Conservation (phyloP, 495 filamentous ascomycete species). For the Mytilinidion resinicola region DNA sequence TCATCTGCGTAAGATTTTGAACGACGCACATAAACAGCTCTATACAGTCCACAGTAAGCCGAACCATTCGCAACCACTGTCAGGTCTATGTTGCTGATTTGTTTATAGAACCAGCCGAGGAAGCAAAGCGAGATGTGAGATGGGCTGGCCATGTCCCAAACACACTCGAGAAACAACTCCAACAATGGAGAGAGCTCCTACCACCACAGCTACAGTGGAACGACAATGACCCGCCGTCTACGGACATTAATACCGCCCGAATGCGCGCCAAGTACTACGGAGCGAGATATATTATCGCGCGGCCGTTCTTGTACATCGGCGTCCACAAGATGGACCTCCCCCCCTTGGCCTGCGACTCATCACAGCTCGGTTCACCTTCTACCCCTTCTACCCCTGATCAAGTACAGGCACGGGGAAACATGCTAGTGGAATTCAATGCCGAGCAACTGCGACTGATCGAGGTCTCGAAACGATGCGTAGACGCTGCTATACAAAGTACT, state of each 20-base stretch:
- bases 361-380: background rate
- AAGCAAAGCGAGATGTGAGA: background rate
- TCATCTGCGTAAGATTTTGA: slow-evolving; percentile 76
- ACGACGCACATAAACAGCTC: slow-evolving; percentile 72
- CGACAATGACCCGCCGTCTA: slow-evolving; percentile 58
- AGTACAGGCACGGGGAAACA: background rate
- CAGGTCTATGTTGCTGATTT: background rate
- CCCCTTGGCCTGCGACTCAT: background rate
- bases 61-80: background rate
- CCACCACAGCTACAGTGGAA: slow-evolving; percentile 55
- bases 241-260: slow-evolving; percentile 75
- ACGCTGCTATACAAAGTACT: slow-evolving; percentile 77
- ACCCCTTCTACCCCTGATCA: background rate
- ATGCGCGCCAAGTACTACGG: slow-evolving; percentile 93
- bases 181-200: slow-evolving; percentile 41
- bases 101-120: background rate
- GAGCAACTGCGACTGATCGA: slow-evolving; percentile 1
- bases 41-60: slow-evolving; percentile 52
- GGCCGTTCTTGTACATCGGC: slow-evolving; percentile 66
- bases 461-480: slow-evolving; percentile 46
- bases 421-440: slow-evolving; percentile 4
- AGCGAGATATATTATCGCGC: slow-evolving; percentile 80
- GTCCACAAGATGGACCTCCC: slow-evolving; percentile 43
- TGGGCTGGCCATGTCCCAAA: background rate
- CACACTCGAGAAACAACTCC: slow-evolving; percentile 32